Percentiles rank a stretch among this genome's conserved stretches.
Conservation (phyloP, 768 basidiomycete genomes). For the Auriscalpium vulgare region DNA sequence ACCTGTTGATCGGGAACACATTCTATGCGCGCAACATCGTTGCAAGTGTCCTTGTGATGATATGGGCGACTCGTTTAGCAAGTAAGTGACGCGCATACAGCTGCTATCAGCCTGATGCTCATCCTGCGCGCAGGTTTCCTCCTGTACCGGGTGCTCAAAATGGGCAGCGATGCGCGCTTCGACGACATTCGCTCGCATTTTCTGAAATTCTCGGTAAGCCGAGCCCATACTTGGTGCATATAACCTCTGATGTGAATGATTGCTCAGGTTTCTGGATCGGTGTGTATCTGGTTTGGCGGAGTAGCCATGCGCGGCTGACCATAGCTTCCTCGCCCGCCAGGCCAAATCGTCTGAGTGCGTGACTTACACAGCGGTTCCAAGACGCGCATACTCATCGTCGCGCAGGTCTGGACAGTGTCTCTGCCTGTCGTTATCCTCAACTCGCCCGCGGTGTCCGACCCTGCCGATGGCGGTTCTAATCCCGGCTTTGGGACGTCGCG, state of each 20-base stretch:
- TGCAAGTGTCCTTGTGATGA: conserved; percentile 51
- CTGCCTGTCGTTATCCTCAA: conserved; percentile 59
- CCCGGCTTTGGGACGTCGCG: conserved; percentile 52
- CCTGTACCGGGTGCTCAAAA: conserved; percentile 62
- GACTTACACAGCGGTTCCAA: neutral
- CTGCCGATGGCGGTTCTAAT: conserved; percentile 33
- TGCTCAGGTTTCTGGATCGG: conserved; percentile 47
- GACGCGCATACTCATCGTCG: conserved; percentile 5
- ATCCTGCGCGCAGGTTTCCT: conserved; percentile 39
- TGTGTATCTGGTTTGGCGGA: conserved; percentile 13
- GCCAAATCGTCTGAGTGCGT: conserved; percentile 53
- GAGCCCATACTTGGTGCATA: conserved; percentile 3
- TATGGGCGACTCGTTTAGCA: conserved; percentile 56
- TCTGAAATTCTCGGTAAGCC: conserved; percentile 47
- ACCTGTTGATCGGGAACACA: conserved; percentile 57
- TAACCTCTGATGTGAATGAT: neutral
- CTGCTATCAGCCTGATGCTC: neutral
- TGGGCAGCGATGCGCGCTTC: conserved; percentile 57
- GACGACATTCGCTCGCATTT: conserved; percentile 60
- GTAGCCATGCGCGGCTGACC: neutral
- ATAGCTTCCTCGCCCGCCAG: conserved; percentile 18
- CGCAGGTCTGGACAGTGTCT: conserved; percentile 52
- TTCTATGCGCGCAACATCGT: conserved; percentile 53
- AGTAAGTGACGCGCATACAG: conserved; percentile 23
- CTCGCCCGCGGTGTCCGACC: conserved; percentile 55